These are phyloP conservation scores for Cladophialophora bantiana DNA, from an alignment of 2,329 filamentous ascomycete genomes.

Conservation along the genomic window DNA sequence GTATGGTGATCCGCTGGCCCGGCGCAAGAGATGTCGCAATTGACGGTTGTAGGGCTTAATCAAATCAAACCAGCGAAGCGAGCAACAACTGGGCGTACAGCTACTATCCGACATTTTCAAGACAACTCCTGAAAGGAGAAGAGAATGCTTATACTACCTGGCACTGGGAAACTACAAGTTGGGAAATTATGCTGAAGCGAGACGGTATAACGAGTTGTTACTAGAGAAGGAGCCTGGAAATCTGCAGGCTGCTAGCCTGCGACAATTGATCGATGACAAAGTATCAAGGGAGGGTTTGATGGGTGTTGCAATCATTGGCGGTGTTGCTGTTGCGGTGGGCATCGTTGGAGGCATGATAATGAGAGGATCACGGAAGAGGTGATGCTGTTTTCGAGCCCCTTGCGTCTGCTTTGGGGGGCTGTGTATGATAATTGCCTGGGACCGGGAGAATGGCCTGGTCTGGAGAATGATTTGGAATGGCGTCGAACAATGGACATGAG, in stretches of 20 bases:
- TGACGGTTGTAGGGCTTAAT: conserved; percentile 75
- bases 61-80: conserved; percentile 81
- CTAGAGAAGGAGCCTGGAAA: conserved; percentile 91
- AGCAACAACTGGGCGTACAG: conserved; percentile 93
- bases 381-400: conserved; percentile 5
- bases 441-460: conserved; percentile 8
- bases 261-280: conserved; percentile 90
- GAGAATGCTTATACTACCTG: conserved; percentile 98
- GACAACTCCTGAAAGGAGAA: conserved; percentile 85
- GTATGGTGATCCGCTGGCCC: conserved; percentile 57
- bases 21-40: neutral
- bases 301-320: conserved; percentile 93
- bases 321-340: conserved; percentile 90
- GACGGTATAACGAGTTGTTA: conserved; percentile 91
- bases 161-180: conserved; percentile 98
- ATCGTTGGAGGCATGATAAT: conserved; percentile 88
- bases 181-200: conserved; percentile 93
- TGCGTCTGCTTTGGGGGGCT: conserved; percentile 8
- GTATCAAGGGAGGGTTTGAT: conserved; percentile 93
- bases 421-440: conserved; percentile 14
- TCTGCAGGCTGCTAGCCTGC: conserved; percentile 85
- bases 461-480: conserved; percentile 9
- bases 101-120: conserved; percentile 97
- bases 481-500: conserved; percentile 11
- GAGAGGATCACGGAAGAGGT: conserved; percentile 66